Evolutionary conservation across 2,329 filamentous ascomycete genomes (phyloP).

Genomic region (Pseudogymnoascus sp.): DNA sequence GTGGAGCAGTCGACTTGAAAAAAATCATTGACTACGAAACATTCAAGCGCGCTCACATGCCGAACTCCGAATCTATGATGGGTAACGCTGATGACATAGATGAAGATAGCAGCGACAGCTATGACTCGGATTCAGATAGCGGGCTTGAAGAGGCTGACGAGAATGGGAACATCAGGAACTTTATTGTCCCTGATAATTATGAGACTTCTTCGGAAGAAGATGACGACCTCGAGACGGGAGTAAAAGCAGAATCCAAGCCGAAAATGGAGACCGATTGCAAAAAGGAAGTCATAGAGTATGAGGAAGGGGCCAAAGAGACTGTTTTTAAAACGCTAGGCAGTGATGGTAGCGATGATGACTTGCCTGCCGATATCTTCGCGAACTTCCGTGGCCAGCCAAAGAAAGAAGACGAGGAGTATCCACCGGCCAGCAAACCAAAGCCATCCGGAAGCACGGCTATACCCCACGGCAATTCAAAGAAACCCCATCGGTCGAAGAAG

Average conservation of each 20-base stretch:
- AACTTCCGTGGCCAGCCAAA: not conserved
- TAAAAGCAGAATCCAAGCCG: not conserved
- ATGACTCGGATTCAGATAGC: conserved; percentile 31
- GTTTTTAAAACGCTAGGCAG: not conserved
- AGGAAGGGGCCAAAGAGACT: not conserved
- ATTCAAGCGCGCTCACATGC: conserved; percentile 67
- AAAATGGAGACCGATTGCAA: not conserved
- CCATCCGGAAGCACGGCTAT: not conserved
- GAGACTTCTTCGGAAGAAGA: conserved; percentile 24
- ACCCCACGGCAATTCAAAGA: not conserved
- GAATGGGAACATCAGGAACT: conserved; percentile 41
- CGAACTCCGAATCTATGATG: conserved; percentile 36
- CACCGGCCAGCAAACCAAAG: not conserved
- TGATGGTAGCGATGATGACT: conserved; percentile 4
- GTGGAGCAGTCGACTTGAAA: conserved; percentile 55
- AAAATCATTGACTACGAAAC: conserved; percentile 65
- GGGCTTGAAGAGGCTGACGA: conserved; percentile 33
- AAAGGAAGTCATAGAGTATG: not conserved
- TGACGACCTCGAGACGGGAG: conserved; percentile 15
- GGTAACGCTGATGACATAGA: conserved; percentile 19
- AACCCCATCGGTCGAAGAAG: conserved; percentile 10
- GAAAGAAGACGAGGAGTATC: conserved; percentile 4
- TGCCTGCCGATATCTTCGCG: conserved; percentile 1
- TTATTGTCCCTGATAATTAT: conserved; percentile 46
- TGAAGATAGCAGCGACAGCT: conserved; percentile 23